phyloP scores from a whole-genome alignment of 2,329 filamentous ascomycete species.

The Zasmidium angulare region DNA sequence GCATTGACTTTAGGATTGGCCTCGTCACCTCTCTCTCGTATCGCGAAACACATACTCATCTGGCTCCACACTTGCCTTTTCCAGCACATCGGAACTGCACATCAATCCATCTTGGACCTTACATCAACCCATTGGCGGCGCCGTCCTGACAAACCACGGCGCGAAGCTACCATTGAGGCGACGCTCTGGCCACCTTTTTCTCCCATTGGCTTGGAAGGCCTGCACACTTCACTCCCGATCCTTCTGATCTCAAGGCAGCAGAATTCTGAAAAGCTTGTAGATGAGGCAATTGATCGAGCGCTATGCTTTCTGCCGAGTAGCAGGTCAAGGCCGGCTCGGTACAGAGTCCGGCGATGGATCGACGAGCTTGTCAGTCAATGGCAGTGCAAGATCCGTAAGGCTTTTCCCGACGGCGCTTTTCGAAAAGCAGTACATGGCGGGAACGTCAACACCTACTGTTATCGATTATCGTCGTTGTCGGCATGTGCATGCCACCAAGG shows the following conservation, averaged over 20 bases:
- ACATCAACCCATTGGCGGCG: neutral
- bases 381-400: too few species aligned
- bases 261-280: neutral
- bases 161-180: neutral
- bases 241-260: neutral
- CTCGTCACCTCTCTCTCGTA: neutral
- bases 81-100: neutral
- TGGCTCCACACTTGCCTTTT: neutral
- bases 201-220: neutral
- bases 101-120: neutral
- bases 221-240: too few species aligned
- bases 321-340: neutral
- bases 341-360: neutral
- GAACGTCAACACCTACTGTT: too few species aligned
- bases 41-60: conserved; percentile 1
- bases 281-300: neutral
- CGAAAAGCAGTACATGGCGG: too few species aligned
- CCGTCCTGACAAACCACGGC: neutral
- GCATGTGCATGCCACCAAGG: too few species aligned
- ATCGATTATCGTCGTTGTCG: too few species aligned
- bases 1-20: neutral
- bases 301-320: neutral
- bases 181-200: neutral
- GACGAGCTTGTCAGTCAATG: neutral
- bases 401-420: too few species aligned